phyloP scores from a whole-genome alignment of 2,329 filamentous ascomycete species.

The Scortechinia acanthostroma region DNA sequence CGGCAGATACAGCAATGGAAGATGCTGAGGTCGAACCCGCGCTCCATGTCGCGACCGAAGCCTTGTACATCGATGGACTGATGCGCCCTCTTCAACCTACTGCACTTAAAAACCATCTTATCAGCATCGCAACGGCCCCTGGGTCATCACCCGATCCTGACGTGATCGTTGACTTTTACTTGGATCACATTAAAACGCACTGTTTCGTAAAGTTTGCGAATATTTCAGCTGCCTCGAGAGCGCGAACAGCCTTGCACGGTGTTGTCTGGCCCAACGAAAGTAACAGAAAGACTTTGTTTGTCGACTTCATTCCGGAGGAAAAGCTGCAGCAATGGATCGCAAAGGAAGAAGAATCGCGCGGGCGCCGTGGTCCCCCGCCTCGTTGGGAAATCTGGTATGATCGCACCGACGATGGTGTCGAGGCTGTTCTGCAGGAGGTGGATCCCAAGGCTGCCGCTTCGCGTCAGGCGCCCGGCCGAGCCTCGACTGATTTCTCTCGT shows the following conservation, averaged over 20 bases:
- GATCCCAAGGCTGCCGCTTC: background rate
- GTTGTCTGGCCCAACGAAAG: background rate
- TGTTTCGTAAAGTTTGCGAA: background rate
- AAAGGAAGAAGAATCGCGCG: background rate
- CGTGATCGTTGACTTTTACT: background rate
- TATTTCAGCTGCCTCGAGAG: background rate
- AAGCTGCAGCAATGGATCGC: background rate
- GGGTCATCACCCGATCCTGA: background rate
- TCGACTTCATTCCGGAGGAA: background rate
- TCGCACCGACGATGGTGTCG: background rate
- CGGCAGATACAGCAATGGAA: background rate
- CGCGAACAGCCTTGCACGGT: background rate
- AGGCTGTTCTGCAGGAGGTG: background rate
- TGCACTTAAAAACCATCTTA: background rate
- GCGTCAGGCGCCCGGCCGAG: background rate
- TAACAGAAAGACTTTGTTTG: background rate
- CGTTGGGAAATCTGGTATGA: background rate
- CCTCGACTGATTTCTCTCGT: background rate
- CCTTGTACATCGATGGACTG: background rate
- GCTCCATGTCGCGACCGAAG: background rate
- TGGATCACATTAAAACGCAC: background rate
- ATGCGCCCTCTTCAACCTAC: background rate
- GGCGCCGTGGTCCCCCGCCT: background rate
- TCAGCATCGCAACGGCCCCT: background rate
- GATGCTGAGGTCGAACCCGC: background rate